A percentile compares a stretch with the other conserved stretches of the same genome.
phyloP scores from a whole-genome alignment of 164 flowering plant species.

The Annona cherimola region DNA sequence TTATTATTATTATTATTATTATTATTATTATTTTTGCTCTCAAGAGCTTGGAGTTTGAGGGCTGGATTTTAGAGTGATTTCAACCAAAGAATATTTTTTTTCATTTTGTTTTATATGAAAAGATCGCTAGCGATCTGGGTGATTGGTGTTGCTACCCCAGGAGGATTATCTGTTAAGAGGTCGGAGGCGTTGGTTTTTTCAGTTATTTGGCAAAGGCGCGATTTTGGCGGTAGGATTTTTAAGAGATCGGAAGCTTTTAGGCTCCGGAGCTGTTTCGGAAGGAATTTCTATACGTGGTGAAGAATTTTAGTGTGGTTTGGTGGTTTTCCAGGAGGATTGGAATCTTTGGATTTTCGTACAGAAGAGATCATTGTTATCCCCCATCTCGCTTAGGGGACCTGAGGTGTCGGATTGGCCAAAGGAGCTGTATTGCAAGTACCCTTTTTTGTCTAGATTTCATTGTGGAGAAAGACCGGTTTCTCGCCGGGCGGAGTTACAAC shows the following conservation, averaged over 20 bases:
- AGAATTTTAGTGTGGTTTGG: background rate
- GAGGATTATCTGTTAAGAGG: background rate
- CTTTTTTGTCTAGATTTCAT: background rate
- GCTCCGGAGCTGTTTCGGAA: background rate
- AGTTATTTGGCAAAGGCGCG: background rate
- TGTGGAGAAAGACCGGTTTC: background rate
- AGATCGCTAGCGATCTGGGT: background rate
- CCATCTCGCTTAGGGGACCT: background rate
- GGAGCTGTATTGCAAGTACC: background rate
- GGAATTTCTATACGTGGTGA: background rate
- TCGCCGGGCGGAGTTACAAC: background rate
- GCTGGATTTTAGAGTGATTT: background rate
- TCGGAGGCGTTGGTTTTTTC: background rate
- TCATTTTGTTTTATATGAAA: no score
- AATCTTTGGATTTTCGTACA: background rate
- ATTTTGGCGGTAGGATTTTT: background rate
- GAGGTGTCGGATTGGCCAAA: background rate
- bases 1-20: no score
- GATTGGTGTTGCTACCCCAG: background rate
- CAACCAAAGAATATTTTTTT: no score
- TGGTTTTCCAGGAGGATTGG: background rate
- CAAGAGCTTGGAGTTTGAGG: background rate
- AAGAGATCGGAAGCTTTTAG: background rate
- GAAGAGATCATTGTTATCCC: background rate
- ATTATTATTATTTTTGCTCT: no score